Conservation (phyloP, 169 alveolate species). For the Plasmodium billcollinsi region DNA sequence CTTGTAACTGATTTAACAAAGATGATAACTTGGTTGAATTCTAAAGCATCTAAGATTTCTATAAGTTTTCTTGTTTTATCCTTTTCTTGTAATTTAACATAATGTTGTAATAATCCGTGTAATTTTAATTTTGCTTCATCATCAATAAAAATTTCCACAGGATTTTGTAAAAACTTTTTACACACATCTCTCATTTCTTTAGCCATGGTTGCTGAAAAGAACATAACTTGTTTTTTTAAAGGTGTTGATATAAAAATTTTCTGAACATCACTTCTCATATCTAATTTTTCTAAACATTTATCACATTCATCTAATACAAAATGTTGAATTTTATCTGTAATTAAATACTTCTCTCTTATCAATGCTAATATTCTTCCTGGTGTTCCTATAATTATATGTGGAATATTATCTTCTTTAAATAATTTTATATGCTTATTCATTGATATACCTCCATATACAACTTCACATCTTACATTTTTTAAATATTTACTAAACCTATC, state of each 20-base stretch:
- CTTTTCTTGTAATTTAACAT: conserved; percentile 97
- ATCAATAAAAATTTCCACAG: conserved; percentile 98
- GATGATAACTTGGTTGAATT: conserved; percentile 99
- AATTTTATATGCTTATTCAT: conserved; percentile 94
- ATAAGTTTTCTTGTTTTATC: conserved; percentile 97
- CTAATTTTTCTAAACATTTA: conserved; percentile 98
- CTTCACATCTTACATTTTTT: conserved; percentile 95
- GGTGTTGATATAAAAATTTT: conserved; percentile 97
- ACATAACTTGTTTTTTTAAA: conserved; percentile 98
- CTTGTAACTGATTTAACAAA: conserved; percentile 96
- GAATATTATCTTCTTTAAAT: conserved; percentile 95
- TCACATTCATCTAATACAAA: conserved; percentile 99
- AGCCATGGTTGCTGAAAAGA: conserved; percentile 99
- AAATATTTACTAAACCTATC: conserved; percentile 97
- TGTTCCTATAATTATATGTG: conserved; percentile 99
- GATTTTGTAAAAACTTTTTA: conserved; percentile 98
- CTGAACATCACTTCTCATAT: conserved; percentile 99
- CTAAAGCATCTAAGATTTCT: conserved; percentile 97
- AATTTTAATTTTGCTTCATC: conserved; percentile 98
- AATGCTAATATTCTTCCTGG: conserved; percentile 99
- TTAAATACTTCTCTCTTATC: conserved; percentile 93
- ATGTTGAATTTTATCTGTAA: conserved; percentile 94
- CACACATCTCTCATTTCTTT: conserved; percentile 96
- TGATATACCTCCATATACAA: conserved; percentile 99
- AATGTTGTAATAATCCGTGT: conserved; percentile 99